A percentile compares a stretch with the other conserved stretches of the same genome.
phyloP scores from a whole-genome alignment of 2,329 filamentous ascomycete species.

The Xylariaceae sp. region DNA sequence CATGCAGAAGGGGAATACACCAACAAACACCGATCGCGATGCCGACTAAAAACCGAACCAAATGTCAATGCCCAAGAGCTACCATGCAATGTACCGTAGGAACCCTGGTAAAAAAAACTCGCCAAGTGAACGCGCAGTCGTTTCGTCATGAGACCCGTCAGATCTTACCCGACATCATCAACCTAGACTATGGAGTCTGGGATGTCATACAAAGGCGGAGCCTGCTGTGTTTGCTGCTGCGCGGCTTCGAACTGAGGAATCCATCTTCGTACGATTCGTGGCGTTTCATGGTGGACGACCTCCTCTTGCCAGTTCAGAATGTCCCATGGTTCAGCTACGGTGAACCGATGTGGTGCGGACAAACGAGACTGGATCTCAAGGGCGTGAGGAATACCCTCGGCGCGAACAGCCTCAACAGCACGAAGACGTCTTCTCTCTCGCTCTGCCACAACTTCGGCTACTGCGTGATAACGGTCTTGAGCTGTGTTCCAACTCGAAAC shows the following conservation, averaged over 20 bases:
- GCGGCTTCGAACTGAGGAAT: slow-evolving; percentile 34
- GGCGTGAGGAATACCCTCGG: slow-evolving; percentile 35
- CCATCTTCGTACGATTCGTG: slow-evolving; percentile 44
- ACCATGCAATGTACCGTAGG: slow-evolving; percentile 27
- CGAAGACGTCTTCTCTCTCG: slow-evolving; percentile 54
- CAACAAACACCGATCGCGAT: slow-evolving; percentile 34
- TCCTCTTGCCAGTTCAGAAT: slow-evolving; percentile 49
- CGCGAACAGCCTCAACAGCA: slow-evolving; percentile 41
- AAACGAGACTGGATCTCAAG: slow-evolving; percentile 35
- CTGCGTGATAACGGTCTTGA: slow-evolving; percentile 45
- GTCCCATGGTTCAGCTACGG: slow-evolving; percentile 43
- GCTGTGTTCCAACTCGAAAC: slow-evolving; percentile 48
- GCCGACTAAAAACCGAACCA: slow-evolving; percentile 29
- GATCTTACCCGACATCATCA: slow-evolving; percentile 13
- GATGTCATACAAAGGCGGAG: slow-evolving; percentile 19
- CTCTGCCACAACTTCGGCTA: slow-evolving; percentile 50
- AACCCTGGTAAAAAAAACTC: slow-evolving; percentile 15
- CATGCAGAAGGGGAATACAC: slow-evolving; percentile 28
- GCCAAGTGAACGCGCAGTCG: slow-evolving; percentile 20
- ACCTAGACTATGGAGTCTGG: slow-evolving; percentile 33
- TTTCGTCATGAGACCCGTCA: slow-evolving; percentile 26
- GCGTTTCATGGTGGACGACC: slow-evolving; percentile 38
- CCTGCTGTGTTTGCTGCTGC: slow-evolving; percentile 19
- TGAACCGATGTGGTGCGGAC: slow-evolving; percentile 38
- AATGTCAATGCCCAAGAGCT: slow-evolving; percentile 26